Evolutionary conservation across 495 filamentous ascomycete species (phyloP), one percentile per base, ranked within the genome.

Genomic region (Xylona heveae): DNA sequence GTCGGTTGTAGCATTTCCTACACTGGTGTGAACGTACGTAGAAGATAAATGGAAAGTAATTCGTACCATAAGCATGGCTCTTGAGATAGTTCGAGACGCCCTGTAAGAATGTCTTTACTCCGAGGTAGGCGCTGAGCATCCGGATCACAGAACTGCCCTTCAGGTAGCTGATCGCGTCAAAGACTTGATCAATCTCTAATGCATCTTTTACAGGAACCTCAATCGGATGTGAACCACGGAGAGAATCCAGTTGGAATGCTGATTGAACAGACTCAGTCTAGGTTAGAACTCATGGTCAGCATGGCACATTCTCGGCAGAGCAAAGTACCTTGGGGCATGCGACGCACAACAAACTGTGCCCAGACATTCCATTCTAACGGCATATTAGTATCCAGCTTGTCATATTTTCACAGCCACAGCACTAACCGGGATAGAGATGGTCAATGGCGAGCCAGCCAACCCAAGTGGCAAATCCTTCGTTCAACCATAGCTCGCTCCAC

Each of bases 381-480:
- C 6, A 35, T 2, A 14, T 33, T 31, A 35, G 33, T 24, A 15
- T 6, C 12, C 20, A 28, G 31, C 18, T 45, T 38, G 47, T 32
- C 23, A 10, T 14, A 18, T 16, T 15, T 7, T 22, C 2, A 20
- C 30, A 19, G 3, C 8, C 13, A 16, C 19, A 14, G 16, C 13
- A 40, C 56, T 42, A 49, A 71, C 68, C 63, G 4, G 83, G 85
- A 54, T 93, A 75, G 38, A 94, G 71, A 49, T 88, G 68, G 50
- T 93, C 79, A 15, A 80, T 71, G 10, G 85, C 85, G 31, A 82
- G 64, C 85, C 85, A 97, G 30, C 85, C 85, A 30, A 92, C 81
- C 88, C 85, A 94, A 3, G 88, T 97, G 15, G 88, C 88, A 51
- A 97, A 97, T 2, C 84, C 85, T 51, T 95, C 85, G 38, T 90